Percentiles rank a stretch among this genome's conserved stretches.
Conservation (phyloP, 176 grass and related monocot species). For the Ampelocalamus luodianensis region DNA sequence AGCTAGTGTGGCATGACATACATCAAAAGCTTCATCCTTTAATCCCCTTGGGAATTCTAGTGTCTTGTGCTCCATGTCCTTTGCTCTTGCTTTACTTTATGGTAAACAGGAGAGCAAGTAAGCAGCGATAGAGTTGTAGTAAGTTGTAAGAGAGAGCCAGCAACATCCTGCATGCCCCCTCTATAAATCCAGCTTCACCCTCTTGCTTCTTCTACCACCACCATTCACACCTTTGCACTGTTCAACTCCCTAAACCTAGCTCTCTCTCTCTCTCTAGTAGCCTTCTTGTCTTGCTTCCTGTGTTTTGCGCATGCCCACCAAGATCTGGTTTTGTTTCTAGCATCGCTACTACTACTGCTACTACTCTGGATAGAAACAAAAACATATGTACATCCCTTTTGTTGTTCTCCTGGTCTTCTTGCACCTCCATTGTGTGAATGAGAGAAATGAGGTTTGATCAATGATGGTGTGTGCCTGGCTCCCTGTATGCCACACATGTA, state of each 20-base stretch:
- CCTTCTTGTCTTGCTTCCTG: conserved; percentile 6
- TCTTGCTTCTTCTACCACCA: conserved; percentile 27
- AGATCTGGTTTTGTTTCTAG: conserved; percentile 31
- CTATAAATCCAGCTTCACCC: conserved; percentile 60
- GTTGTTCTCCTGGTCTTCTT: conserved; percentile 16
- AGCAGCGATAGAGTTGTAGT: conserved; percentile 29
- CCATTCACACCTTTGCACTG: conserved; percentile 27
- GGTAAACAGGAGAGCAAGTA: conserved; percentile 32
- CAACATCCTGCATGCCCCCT: conserved; percentile 1
- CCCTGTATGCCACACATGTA: conserved; percentile 99
- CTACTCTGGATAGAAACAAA: not conserved
- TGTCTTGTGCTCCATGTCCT: conserved; percentile 51
- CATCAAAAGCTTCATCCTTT: conserved; percentile 59
- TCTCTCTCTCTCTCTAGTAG: conserved; percentile 17
- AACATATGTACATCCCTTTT: not conserved
- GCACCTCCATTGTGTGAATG: conserved; percentile 16
- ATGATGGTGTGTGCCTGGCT: conserved; percentile 85
- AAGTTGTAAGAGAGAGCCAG: not conserved
- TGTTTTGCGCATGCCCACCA: not conserved
- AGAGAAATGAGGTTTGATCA: conserved; percentile 19
- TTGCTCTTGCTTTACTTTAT: conserved; percentile 40
- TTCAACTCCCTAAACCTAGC: conserved; percentile 29
- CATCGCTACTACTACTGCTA: not conserved
- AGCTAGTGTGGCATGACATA: conserved; percentile 38
- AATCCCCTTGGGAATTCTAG: conserved; percentile 37